Conservation (phyloP, 805 yeast genomes). For the Ogataea paradorogensis region DNA sequence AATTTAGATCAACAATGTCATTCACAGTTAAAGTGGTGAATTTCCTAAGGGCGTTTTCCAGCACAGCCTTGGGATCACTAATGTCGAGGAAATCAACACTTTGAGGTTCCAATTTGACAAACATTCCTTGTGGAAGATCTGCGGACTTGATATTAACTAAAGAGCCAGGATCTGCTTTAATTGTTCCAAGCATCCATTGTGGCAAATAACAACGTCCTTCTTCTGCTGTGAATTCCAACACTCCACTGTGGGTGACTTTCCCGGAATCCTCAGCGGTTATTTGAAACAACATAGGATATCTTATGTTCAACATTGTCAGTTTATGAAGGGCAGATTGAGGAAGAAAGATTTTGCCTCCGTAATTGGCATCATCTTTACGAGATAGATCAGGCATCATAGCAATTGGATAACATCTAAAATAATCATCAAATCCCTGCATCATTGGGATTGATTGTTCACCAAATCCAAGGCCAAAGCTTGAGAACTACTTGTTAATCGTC, state of each 20-base stretch:
- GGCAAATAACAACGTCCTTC: slow-evolving; percentile 96
- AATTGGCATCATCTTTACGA: slow-evolving; percentile 76
- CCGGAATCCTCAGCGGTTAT: slow-evolving; percentile 60
- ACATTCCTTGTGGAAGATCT: slow-evolving; percentile 80
- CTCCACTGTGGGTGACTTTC: slow-evolving; percentile 82
- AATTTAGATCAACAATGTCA: slow-evolving; percentile 81
- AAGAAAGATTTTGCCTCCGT: slow-evolving; percentile 91
- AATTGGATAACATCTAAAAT: slow-evolving; percentile 89
- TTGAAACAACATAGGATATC: slow-evolving; percentile 95
- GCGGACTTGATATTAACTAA: slow-evolving; percentile 70
- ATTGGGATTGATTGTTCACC: slow-evolving; percentile 19
- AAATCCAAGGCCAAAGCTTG: slow-evolving; percentile 25
- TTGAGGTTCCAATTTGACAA: slow-evolving; percentile 94
- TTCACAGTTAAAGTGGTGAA: slow-evolving; percentile 83
- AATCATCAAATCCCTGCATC: slow-evolving; percentile 63
- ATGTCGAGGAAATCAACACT: slow-evolving; percentile 90
- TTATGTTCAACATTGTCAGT: slow-evolving; percentile 82
- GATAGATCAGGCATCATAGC: slow-evolving; percentile 80
- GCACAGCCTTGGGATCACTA: slow-evolving; percentile 92
- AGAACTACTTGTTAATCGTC: slow-evolving; percentile 20
- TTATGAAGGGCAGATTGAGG: slow-evolving; percentile 92
- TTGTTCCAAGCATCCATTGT: slow-evolving; percentile 90
- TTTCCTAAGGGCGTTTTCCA: slow-evolving; percentile 87
- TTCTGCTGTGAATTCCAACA: slow-evolving; percentile 92
- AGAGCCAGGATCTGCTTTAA: slow-evolving; percentile 74